Evolutionary conservation across 148 eudicot species (phyloP), one percentile per base, ranked within the genome.

Genomic region (Heliamphora exappendiculata): DNA sequence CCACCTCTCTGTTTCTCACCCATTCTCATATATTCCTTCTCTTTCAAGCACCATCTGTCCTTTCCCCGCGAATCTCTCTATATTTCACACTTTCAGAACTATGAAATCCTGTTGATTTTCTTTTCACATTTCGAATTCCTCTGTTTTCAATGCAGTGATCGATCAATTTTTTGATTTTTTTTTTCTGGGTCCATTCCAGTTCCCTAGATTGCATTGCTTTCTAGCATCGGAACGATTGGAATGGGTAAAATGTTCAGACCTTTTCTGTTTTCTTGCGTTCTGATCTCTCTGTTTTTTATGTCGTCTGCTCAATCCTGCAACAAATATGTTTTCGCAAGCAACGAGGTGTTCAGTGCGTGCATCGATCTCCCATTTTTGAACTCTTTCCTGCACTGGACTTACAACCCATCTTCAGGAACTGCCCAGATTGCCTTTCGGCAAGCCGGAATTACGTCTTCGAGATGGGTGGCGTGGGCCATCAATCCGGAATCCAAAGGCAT

Each of bases 381-480:
- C 81, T 88, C 94, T 4, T 87, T 78, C 78, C 87, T 91, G 51
- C 91, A 91, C 51, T 91, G 88, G 87, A 90, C 70, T 54, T 88
- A 87, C 83, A 26, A 87, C 57, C 84, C 85, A 2, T 68, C 85
- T 7, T 28, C 80, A 0, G 80, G 55, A 74, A 87, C 89, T 24
- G 75, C 82, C 1, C 75, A 82, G 12, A 81, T 91, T 3, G 97
- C 94, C 13, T 91, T 81, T 73, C 86, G 97, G 16, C 94, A 83
- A 67, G n/a, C 84, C 0, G 82, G 84, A 4, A 39, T 80, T 7
- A 20, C 80, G 0, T 3, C 89, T 3, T 44, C 81, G 0, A 81
- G 73, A 29, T 91, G 97, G 97, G 88, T 84, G 6, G 84, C 81
- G 0, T 90, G 94, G 97, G 94, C 89, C 29, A 74, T 90, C 67